phyloP scores from a whole-genome alignment of 345 rosid species.

The Citrus sinensis region DNA sequence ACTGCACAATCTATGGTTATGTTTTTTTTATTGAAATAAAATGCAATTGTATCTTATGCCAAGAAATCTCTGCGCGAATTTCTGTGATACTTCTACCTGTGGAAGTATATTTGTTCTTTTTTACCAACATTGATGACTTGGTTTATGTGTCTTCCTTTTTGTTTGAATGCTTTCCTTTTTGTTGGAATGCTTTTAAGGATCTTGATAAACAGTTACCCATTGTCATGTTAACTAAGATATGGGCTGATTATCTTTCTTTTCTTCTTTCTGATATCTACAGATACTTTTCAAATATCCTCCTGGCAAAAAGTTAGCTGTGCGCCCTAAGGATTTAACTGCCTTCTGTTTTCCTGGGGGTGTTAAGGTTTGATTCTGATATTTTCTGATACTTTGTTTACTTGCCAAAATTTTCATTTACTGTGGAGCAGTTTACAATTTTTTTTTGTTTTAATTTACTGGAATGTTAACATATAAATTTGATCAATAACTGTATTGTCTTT shows the following conservation, averaged over 20 bases:
- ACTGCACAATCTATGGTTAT: neutral
- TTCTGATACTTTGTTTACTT: neutral
- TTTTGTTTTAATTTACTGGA: neutral
- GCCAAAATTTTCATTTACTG: neutral
- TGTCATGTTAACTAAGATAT: neutral
- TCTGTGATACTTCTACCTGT: neutral
- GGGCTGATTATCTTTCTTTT: slow-evolving; percentile 16
- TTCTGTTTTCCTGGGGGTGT: slow-evolving; percentile 97
- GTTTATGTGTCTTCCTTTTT: neutral
- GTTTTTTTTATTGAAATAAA: neutral
- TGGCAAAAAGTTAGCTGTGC: slow-evolving; percentile 75
- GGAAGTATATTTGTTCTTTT: neutral
- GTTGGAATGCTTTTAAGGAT: neutral
- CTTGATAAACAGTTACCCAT: neutral
- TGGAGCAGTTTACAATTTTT: neutral
- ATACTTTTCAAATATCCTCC: slow-evolving; percentile 89
- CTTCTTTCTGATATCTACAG: slow-evolving; percentile 37
- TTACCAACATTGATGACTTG: neutral
- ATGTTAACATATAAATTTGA: neutral
- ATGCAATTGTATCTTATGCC: neutral
- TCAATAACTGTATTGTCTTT: neutral
- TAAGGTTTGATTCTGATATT: slow-evolving; percentile 52
- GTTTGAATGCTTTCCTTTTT: neutral
- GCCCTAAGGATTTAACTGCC: slow-evolving; percentile 77
- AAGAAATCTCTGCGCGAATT: neutral